Conservation (phyloP, 73 alveolate genomes). For the Tetrahymena thermophila region DNA sequence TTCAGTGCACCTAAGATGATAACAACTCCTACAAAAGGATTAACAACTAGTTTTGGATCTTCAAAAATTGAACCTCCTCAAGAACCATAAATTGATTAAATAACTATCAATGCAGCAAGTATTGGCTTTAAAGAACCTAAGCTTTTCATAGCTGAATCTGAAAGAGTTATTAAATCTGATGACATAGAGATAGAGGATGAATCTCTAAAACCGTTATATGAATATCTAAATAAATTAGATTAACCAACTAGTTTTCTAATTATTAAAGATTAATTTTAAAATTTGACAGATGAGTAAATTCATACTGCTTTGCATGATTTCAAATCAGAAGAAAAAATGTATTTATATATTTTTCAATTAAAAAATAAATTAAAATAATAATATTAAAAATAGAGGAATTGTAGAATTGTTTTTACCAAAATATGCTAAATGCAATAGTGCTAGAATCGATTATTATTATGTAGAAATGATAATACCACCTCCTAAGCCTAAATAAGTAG, state of each 20-base stretch:
- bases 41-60: background rate
- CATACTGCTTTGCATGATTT: background rate
- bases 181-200: background rate
- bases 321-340: background rate
- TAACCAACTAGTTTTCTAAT: background rate
- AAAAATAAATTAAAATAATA: background rate
- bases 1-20: background rate
- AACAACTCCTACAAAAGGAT: background rate
- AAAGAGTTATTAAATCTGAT: background rate
- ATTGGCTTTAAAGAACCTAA: background rate
- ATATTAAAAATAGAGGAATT: background rate
- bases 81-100: background rate
- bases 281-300: background rate
- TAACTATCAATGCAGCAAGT: background rate
- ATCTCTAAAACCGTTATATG: background rate
- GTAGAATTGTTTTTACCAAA: background rate
- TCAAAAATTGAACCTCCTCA: background rate
- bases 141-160: background rate
- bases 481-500: background rate
- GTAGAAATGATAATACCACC: background rate
- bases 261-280: background rate
- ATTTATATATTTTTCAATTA: background rate
- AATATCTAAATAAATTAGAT: background rate
- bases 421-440: background rate
- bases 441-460: background rate